Evolutionary conservation across 2,329 filamentous ascomycete species (phyloP), one percentile per base, ranked within the genome.

Genomic region (Rugonectria rugulosa): DNA sequence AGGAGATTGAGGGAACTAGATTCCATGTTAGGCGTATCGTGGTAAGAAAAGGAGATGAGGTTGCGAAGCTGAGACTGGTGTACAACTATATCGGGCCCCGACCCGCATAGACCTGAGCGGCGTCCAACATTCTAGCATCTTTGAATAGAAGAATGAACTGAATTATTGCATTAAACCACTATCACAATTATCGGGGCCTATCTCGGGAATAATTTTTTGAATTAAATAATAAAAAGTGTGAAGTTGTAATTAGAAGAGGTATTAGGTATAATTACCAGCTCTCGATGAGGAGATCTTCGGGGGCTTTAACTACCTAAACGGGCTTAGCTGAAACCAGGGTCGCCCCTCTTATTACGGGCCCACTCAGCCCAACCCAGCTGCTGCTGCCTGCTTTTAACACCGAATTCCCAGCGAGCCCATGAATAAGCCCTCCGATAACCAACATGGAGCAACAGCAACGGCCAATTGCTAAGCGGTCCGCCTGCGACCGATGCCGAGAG

Each of bases 401-500:
- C 26, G 26, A 27, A 27, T 27, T 7, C 26, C 26, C 26, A 6
- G 26, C 26, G 26, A 27, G 26, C 26, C 26, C 26, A 27, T 24
- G 37, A 40, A 40, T 26, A 14, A 40, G 24, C 37, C 37, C 20
- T 40, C 37, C 37, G 37, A 40, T 24, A 14, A 40, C 37, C n/a
- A 40, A 11, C 37, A 40, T 40, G 37, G 19, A 40, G 21, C 20
- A 40, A 10, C 37, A 40, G 20, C 37, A 14, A 14, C 48, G 36
- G 34, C 46, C 40, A 26, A 27, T 53, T 31, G 34, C 52, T 14
- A 53, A 49, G 21, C 47, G 54, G 20, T 53, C 41, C 10, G 54
- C 54, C 15, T 57, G 54, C 48, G 54, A 57, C 54, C 37, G 54
- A 37, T 57, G 54, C 31, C 47, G 54, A 15, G 48, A 53, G 15